Evolutionary conservation across 306 rosid genomes (phyloP), one percentile per base, ranked within the genome.

Genomic region (Castanea sativa): DNA sequence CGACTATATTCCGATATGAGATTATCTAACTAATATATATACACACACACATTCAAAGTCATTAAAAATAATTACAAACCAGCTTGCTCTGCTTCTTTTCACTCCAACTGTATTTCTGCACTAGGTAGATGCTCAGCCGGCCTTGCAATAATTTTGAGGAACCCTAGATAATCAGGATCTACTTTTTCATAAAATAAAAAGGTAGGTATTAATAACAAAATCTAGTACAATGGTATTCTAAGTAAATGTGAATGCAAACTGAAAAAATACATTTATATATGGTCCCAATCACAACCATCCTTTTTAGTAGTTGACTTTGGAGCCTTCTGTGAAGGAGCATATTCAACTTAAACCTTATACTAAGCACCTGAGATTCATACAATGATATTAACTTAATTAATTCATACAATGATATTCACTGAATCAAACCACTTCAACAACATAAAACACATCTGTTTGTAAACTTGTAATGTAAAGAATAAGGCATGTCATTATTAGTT

Each of bases 141-240:
- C 80, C 88, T 90, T 55, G 97, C 91, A 84, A 93, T 91, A 80
- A 86, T 64, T 82, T 95, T 91, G 75, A 95, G 97, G 70, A 95
- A 95, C 90, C 93, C 99, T 63, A 95, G 77, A 82, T 95, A 95
- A 86, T 93, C 99, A 2, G 98, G 94, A 86, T 95, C 98, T 95
- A 82, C 73, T 76, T 58, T 35, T 35, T 75, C 78, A 33, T 41
- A 13, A 57, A 79, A 80, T 57, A 81, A 78, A 45, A 19, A n/a
- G 1, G 65, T 16, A 19, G 51, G 73, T 65, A 76, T 63, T 56
- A 75, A 70, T 43, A 68, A 60, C 71, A 55, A 75, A 41, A n/a
- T 53, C 35, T 52, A 38, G 35, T 76, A 33, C 61, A 70, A 52
- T 20, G 25, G 56, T 58, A 53, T 21, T 49, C 55, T 33, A 4